Evolutionary conservation across 2,329 filamentous ascomycete species (phyloP).

Genomic region (Colletotrichum limetticola): DNA sequence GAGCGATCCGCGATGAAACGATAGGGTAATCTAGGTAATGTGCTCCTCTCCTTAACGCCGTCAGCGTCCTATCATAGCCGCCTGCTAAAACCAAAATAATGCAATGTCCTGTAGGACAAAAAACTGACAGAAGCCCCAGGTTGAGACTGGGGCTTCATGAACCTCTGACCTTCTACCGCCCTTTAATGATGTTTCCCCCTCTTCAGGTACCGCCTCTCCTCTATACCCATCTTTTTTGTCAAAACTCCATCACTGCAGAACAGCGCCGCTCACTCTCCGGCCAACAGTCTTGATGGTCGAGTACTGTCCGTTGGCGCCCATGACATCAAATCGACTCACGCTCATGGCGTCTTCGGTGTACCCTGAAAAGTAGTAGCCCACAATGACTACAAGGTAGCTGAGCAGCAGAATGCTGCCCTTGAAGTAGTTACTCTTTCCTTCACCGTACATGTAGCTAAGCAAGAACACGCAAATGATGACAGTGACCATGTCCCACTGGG

Average conservation of each 20-base stretch:
- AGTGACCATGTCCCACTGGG: conserved; percentile 99
- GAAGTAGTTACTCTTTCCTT: conserved; percentile 99
- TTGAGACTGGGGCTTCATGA: background rate
- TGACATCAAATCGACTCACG: conserved; percentile 62
- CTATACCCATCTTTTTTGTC: background rate
- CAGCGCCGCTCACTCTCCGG: conserved; percentile 51
- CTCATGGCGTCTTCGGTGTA: conserved; percentile 59
- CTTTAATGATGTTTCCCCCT: conserved; percentile 8
- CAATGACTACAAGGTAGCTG: conserved; percentile 90
- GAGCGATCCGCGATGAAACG: conserved; percentile 1
- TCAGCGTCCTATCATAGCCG: background rate
- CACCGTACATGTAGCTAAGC: conserved; percentile 96
- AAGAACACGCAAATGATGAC: conserved; percentile 96
- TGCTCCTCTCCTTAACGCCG: conserved; percentile 24
- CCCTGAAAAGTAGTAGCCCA: conserved; percentile 89
- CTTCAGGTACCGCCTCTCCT: conserved; percentile 1
- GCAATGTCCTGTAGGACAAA: background rate
- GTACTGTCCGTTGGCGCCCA: conserved; percentile 61
- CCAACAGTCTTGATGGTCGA: conserved; percentile 66
- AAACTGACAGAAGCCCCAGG: background rate
- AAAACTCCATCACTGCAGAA: conserved; percentile 38
- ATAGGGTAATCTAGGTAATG: conserved; percentile 16
- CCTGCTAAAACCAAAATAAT: background rate
- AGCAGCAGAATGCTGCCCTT: conserved; percentile 96
- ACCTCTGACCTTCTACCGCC: background rate